Conservation (phyloP, 345 rosid species). For the Eutrema heterophyllum region DNA sequence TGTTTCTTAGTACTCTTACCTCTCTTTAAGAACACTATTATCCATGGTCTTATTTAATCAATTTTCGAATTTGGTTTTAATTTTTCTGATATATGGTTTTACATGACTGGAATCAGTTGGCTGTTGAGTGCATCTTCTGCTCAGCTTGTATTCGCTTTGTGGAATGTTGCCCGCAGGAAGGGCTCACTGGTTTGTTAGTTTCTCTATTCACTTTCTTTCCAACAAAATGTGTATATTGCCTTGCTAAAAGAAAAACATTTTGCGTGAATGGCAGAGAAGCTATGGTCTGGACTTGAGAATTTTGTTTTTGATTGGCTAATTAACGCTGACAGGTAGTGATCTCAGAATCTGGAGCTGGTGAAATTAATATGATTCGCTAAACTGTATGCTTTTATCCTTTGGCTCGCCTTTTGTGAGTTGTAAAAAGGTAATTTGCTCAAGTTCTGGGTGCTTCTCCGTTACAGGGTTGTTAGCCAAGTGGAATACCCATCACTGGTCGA, state of each 20-base stretch:
- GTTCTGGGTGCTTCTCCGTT: conserved; percentile 25
- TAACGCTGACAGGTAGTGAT: conserved; percentile 87
- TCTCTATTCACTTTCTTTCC: conserved; percentile 11
- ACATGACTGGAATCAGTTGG: conserved; percentile 57
- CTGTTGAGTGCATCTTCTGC: conserved; percentile 99
- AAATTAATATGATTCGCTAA: conserved; percentile 7
- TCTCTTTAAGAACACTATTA: background rate
- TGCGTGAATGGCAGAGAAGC: conserved; percentile 68
- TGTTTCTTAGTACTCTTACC: background rate
- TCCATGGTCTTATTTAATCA: background rate
- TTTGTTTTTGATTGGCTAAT: conserved; percentile 99
- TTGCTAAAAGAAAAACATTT: conserved; percentile 18
- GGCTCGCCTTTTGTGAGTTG: background rate
- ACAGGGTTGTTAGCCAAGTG: conserved; percentile 96
- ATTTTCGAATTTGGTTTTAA: background rate
- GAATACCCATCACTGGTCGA: conserved; percentile 98
- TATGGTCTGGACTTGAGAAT: conserved; percentile 98
- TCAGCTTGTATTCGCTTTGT: conserved; percentile 98
- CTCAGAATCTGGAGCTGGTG: conserved; percentile 18
- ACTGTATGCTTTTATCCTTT: conserved; percentile 6
- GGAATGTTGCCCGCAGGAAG: conserved; percentile 98
- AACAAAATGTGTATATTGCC: conserved; percentile 12
- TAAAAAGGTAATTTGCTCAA: conserved; percentile 1
- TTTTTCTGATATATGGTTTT: conserved; percentile 20
- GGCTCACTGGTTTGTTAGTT: conserved; percentile 77